These are phyloP conservation scores for Xeromyces bisporus DNA, from an alignment of 495 filamentous ascomycete genomes.

Conservation along the genomic window DNA sequence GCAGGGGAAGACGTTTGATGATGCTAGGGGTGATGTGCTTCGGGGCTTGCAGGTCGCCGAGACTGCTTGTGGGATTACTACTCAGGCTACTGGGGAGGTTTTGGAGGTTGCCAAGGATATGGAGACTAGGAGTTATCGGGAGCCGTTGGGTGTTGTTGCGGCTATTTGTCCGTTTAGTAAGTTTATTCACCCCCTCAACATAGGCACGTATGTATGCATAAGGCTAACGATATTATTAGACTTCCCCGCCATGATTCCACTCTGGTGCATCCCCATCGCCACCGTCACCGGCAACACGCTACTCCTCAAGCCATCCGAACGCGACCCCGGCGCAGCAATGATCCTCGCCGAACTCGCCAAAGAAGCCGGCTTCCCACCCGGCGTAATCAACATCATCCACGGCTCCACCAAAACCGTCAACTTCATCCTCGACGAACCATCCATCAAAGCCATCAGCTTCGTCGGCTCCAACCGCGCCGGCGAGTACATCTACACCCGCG, in stretches of 20 bases:
- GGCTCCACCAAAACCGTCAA: slow-evolving; percentile 82
- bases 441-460: slow-evolving; percentile 96
- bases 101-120: slow-evolving; percentile 97
- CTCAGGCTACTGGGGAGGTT: slow-evolving; percentile 83
- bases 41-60: slow-evolving; percentile 93
- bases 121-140: slow-evolving; percentile 86
- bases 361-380: slow-evolving; percentile 84
- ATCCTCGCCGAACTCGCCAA: slow-evolving; percentile 84
- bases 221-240: slow-evolving; percentile 30
- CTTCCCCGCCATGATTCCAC: slow-evolving; percentile 98
- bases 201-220: no score
- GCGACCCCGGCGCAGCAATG: slow-evolving; percentile 96
- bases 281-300: slow-evolving; percentile 89
- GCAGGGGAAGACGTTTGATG: slow-evolving; percentile 96
- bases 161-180: slow-evolving; percentile 97
- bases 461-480: slow-evolving; percentile 93
- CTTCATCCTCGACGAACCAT: slow-evolving; percentile 91
- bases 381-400: slow-evolving; percentile 91
- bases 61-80: slow-evolving; percentile 86
- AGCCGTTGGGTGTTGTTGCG: slow-evolving; percentile 87
- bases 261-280: slow-evolving; percentile 93
- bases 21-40: slow-evolving; percentile 89
- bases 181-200: no score
- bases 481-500: slow-evolving; percentile 88
- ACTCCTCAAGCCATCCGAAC: slow-evolving; percentile 92